These are phyloP conservation scores for Trichoderma brevicompactum DNA, from an alignment of 2,329 filamentous ascomycete genomes.

Conservation along the genomic window DNA sequence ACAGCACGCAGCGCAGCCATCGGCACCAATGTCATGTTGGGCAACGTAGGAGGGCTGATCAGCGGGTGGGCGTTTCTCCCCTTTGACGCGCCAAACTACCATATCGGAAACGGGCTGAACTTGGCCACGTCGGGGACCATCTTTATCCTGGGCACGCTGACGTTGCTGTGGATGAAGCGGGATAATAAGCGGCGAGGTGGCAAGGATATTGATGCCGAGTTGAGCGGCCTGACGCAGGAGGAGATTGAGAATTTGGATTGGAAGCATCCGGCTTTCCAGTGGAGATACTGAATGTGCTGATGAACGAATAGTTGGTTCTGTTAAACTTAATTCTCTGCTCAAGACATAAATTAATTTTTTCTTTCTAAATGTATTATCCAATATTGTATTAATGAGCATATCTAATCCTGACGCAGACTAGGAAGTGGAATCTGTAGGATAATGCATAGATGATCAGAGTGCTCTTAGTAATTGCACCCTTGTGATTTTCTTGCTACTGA, in stretches of 20 bases:
- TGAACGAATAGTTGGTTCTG: not conserved
- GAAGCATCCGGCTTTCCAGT: slow-evolving; percentile 68
- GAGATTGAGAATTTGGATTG: slow-evolving; percentile 66
- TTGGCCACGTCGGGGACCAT: slow-evolving; percentile 60
- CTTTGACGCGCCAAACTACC: slow-evolving; percentile 68
- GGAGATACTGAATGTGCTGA: slow-evolving; percentile 43
- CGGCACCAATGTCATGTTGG: slow-evolving; percentile 69
- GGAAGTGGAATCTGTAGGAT: no score
- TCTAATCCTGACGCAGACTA: no score
- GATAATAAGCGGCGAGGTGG: slow-evolving; percentile 56
- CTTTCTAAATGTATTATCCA: not conserved
- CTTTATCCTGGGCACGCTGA: slow-evolving; percentile 52
- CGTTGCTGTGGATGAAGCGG: slow-evolving; percentile 63
- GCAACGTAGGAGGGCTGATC: slow-evolving; percentile 71
- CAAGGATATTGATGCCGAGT: slow-evolving; percentile 46
- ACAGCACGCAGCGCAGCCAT: slow-evolving; percentile 70
- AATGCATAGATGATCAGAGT: no score
- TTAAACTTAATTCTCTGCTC: not conserved
- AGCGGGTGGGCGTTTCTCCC: slow-evolving; percentile 67
- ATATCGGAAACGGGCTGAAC: slow-evolving; percentile 73
- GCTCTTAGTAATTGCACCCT: no score
- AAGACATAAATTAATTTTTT: no score
- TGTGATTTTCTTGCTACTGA: no score
- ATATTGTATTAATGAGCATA: no score
- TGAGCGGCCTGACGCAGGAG: slow-evolving; percentile 56